phyloP scores from a whole-genome alignment of 169 alveolate genomes.

The Babesia ovata region DNA sequence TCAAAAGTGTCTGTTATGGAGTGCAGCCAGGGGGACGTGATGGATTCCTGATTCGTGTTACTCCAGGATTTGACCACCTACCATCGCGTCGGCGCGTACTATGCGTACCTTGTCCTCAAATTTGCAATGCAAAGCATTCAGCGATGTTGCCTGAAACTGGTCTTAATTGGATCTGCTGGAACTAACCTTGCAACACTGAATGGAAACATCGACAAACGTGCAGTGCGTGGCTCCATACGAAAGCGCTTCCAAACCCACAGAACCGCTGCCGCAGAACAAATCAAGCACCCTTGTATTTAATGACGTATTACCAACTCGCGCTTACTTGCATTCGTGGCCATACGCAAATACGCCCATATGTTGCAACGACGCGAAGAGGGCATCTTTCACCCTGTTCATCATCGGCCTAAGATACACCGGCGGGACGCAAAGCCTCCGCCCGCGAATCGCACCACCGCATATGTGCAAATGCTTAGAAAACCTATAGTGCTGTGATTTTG shows the following conservation, averaged over 20 bases:
- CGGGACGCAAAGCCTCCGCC: slow-evolving; percentile 71
- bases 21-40: slow-evolving; percentile 69
- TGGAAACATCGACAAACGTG: slow-evolving; percentile 80
- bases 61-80: not conserved
- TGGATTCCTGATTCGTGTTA: slow-evolving; percentile 37
- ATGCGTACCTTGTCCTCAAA: slow-evolving; percentile 67
- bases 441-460: slow-evolving; percentile 68
- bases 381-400: slow-evolving; percentile 76
- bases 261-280: slow-evolving; percentile 81
- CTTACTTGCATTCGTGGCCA: slow-evolving; percentile 29
- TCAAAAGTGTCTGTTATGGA: slow-evolving; percentile 70
- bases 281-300: slow-evolving; percentile 69
- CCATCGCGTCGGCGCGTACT: slow-evolving; percentile 79
- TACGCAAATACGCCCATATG: slow-evolving; percentile 66
- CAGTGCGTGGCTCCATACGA: slow-evolving; percentile 74
- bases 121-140: slow-evolving; percentile 62
- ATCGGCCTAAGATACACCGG: slow-evolving; percentile 75
- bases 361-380: slow-evolving; percentile 60
- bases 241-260: slow-evolving; percentile 82
- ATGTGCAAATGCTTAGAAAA: slow-evolving; percentile 48
- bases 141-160: slow-evolving; percentile 51
- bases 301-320: not conserved
- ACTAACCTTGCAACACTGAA: slow-evolving; percentile 74
- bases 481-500: slow-evolving; percentile 7
- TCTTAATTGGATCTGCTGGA: slow-evolving; percentile 12